Conservation (phyloP, 192 early-diverging fungal species). For the Coemansia sp. region DNA sequence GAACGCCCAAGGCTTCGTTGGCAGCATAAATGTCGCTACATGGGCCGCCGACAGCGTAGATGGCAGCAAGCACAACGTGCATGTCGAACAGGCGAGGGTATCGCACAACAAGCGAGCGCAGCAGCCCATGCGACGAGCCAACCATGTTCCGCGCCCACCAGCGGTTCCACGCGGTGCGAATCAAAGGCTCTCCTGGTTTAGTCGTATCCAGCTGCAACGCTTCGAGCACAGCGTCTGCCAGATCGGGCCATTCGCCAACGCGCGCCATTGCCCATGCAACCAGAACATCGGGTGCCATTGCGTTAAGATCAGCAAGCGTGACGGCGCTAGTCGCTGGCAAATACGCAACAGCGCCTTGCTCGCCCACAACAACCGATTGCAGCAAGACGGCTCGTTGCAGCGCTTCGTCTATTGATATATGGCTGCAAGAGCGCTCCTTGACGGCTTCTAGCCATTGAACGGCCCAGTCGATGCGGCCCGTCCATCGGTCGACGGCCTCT, state of each 20-base stretch:
- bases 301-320: conserved; percentile 12
- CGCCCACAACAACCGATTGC: neutral
- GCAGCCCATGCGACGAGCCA: conserved; percentile 6
- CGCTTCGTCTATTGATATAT: neutral
- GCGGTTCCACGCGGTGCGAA: conserved; percentile 22
- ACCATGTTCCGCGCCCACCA: conserved; percentile 25
- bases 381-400: neutral
- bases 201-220: neutral
- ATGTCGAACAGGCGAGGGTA: conserved; percentile 14
- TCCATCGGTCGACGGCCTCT: conserved; percentile 28
- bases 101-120: neutral
- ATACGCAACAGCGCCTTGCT: neutral
- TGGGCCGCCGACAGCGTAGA: conserved; percentile 16
- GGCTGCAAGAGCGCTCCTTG: neutral
- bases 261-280: conserved; percentile 12
- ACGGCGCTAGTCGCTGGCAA: neutral
- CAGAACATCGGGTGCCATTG: conserved; percentile 7
- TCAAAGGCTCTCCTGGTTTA: neutral
- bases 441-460: conserved; percentile 21
- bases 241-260: neutral
- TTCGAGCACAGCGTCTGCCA: neutral
- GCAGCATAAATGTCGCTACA: conserved; percentile 11
- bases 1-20: neutral
- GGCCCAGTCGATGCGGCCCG: conserved; percentile 34
- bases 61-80: conserved; percentile 16